Base-by-base conservation (phyloP, 2,329 filamentous ascomycete species). In the Colletotrichum eremochloae region DNA sequence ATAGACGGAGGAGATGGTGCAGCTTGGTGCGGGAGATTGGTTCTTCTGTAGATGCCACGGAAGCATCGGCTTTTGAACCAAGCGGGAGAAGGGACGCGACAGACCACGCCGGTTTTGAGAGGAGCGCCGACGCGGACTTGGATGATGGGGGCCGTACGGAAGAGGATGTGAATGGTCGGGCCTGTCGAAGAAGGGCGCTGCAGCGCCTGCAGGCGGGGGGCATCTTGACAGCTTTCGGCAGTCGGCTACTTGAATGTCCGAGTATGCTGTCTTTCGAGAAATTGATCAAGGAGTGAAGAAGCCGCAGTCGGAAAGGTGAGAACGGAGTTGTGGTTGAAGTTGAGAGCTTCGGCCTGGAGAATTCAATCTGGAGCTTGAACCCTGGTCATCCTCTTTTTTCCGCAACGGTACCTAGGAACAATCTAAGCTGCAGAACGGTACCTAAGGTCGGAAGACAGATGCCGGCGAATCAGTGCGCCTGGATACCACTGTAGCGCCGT, bases 1-100 rank as follows among this genome's bases (percentile, higher is more conserved):
- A 97, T 50, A 98, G 91, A 24, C 94, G 93, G 46, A 98, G 91
- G 12, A 98, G 90, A 81, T 98, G 96, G 76, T 90, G 90, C 0
- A 98, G 88, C 80, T 94, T 91, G 56, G 89, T 80, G 0, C 90
- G 84, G 0, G 92, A 91, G 74, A 97, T 87, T 68, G 81, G 81
- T 62, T 85, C 79, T 77, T 78, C 66, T 75, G 77, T 4, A 72
- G 76, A 24, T 56, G 80, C 46, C 46, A 80, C 68, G 65, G 80
- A 58, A 63, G 77, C 48, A 24, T 79, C 73, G 72, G 79, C 50
- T 18, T 67, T 48, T 31, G 36, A 29, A 18, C 11, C 36, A n/a
- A 66, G 60, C 15, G 92, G 90, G 0, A 96, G 86, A 6, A 97
- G 90, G 11, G 93, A 92, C 44, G 89, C 86, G 75, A 97, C 91